These are phyloP conservation scores for Agaricus blazei DNA, from an alignment of 768 basidiomycete species.

Conservation along the genomic window DNA sequence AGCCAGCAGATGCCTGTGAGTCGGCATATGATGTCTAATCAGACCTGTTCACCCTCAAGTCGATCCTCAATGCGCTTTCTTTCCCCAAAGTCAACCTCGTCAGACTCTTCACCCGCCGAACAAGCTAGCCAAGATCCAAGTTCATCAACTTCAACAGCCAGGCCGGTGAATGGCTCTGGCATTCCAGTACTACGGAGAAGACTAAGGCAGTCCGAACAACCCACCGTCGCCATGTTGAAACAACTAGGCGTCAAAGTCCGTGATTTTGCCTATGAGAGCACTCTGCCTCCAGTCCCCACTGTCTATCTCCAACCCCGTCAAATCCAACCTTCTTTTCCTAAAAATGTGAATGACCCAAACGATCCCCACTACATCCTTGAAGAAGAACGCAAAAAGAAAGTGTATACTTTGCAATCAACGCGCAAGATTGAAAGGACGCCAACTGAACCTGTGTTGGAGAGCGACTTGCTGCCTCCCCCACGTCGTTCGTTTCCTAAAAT, in stretches of 20 bases:
- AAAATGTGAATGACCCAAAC: slow-evolving; percentile 16
- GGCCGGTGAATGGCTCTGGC: background rate
- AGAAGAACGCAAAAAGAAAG: slow-evolving; percentile 14
- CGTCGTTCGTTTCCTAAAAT: slow-evolving; percentile 22
- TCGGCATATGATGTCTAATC: slow-evolving; percentile 10
- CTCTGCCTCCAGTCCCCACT: slow-evolving; percentile 53
- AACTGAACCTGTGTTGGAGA: slow-evolving; percentile 27
- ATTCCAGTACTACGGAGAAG: background rate
- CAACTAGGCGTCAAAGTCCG: slow-evolving; percentile 39
- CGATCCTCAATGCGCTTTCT: background rate
- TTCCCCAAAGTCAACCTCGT: background rate
- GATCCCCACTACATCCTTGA: slow-evolving; percentile 9
- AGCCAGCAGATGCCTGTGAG: slow-evolving; percentile 9
- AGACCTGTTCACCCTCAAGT: slow-evolving; percentile 8
- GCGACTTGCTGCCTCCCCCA: slow-evolving; percentile 14
- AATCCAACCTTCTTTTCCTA: slow-evolving; percentile 35
- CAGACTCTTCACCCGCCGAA: background rate
- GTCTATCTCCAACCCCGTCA: slow-evolving; percentile 44
- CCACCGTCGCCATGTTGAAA: slow-evolving; percentile 18
- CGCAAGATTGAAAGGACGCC: slow-evolving; percentile 25
- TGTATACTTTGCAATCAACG: slow-evolving; percentile 11
- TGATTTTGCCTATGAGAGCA: slow-evolving; percentile 70
- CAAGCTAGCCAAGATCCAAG: background rate
- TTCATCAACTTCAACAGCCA: background rate
- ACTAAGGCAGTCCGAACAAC: slow-evolving; percentile 16